Evolutionary conservation across 176 grass and related monocot genomes (phyloP).

Genomic region (Saccharum officinarum): DNA sequence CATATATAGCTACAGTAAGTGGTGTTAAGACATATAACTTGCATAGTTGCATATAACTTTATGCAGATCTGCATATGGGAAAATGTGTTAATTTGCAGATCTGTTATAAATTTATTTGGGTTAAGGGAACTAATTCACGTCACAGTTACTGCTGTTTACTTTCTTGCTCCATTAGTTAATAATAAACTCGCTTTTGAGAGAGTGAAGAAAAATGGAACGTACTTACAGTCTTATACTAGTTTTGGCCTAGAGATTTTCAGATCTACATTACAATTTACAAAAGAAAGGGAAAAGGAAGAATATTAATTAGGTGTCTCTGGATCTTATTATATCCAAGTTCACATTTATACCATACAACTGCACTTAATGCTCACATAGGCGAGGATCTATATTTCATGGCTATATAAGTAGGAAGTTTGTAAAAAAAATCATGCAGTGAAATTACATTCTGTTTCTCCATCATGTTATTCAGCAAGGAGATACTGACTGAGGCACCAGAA

Average conservation of each 20-base stretch:
- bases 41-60: not conserved
- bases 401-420: not conserved
- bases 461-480: constrained; percentile 26
- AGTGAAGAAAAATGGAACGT: not conserved
- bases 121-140: not conserved
- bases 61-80: not conserved
- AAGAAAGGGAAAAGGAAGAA: not conserved
- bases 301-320: not conserved
- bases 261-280: not conserved
- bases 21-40: not conserved
- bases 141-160: not conserved
- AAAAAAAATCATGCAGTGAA: not conserved
- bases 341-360: not conserved
- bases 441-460: not conserved
- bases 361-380: not conserved
- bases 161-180: not conserved
- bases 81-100: constrained; percentile 7
- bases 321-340: constrained; percentile 7
- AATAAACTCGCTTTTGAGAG: not conserved
- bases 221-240: not conserved
- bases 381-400: constrained; percentile 34
- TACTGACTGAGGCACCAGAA: constrained; percentile 30
- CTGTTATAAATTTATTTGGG: not conserved
- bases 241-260: not conserved
- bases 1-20: no score